Evolutionary conservation across 257 asterid species (phyloP).

Genomic region (Solanum commersonii): DNA sequence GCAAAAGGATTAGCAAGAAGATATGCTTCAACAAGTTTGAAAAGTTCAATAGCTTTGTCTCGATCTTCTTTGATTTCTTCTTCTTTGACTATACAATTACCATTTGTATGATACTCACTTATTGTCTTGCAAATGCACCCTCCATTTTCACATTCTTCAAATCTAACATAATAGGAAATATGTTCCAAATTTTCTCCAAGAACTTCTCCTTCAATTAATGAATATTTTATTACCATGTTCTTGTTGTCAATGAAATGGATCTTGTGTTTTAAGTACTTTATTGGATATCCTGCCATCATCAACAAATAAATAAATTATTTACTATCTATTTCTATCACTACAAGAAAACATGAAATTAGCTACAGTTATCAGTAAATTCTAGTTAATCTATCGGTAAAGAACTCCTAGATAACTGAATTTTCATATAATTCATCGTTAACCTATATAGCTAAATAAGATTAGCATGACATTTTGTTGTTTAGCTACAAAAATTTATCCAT

Average conservation of each 20-base stretch:
- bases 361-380: no score
- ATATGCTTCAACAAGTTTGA: slow-evolving; percentile 27
- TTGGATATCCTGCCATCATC: slow-evolving; percentile 7
- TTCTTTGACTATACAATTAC: slow-evolving; percentile 10
- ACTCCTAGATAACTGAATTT: no score
- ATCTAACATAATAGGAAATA: slow-evolving; percentile 13
- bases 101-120: slow-evolving; percentile 22
- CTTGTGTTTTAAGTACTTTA: slow-evolving; percentile 23
- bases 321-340: no score
- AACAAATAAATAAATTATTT: no score
- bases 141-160: slow-evolving; percentile 19
- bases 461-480: no score
- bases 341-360: no score
- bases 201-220: slow-evolving; percentile 28
- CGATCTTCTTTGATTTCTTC: slow-evolving; percentile 30
- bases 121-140: slow-evolving; percentile 22
- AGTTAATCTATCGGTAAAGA: no score
- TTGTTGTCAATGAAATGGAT: slow-evolving; percentile 19
- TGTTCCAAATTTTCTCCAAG: slow-evolving; percentile 16
- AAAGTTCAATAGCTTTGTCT: slow-evolving; percentile 15
- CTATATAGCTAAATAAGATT: no score
- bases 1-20: slow-evolving; percentile 18
- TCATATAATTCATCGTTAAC: no score
- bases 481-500: no score
- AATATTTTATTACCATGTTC: slow-evolving; percentile 16